Evolutionary conservation across 768 basidiomycete genomes (phyloP).

Genomic region (Baorangia bicolor): DNA sequence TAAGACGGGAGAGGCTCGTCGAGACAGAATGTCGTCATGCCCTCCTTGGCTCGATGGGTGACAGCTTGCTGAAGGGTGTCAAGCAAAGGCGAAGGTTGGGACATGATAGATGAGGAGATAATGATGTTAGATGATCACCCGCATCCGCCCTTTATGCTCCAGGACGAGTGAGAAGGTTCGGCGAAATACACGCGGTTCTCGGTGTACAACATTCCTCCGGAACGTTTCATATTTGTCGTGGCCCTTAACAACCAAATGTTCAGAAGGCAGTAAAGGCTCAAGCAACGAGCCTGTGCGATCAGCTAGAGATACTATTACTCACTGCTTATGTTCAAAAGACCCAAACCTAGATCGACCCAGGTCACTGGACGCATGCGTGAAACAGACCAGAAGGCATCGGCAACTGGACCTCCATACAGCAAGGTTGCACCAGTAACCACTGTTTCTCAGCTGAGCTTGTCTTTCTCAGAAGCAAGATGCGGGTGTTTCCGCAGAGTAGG

Average conservation of each 20-base stretch:
- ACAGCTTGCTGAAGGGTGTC: conserved; percentile 17
- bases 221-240: not conserved
- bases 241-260: not conserved
- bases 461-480: not conserved
- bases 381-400: conserved; percentile 4
- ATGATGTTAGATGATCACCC: not conserved
- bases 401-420: not conserved
- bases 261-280: not conserved
- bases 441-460: not conserved
- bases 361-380: not conserved
- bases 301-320: not conserved
- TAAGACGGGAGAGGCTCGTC: conserved; percentile 19
- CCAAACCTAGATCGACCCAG: not conserved
- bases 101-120: conserved; percentile 6
- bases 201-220: not conserved
- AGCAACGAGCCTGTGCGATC: not conserved
- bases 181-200: not conserved
- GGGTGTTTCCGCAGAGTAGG: not conserved
- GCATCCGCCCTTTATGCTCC: conserved; percentile 8
- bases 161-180: not conserved
- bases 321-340: not conserved
- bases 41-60: not conserved
- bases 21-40: conserved; percentile 12
- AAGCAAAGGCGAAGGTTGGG: conserved; percentile 7
- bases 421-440: not conserved